Base-by-base conservation (phyloP, 2,329 filamentous ascomycete genomes). In the Cryphonectria parasitica region DNA sequence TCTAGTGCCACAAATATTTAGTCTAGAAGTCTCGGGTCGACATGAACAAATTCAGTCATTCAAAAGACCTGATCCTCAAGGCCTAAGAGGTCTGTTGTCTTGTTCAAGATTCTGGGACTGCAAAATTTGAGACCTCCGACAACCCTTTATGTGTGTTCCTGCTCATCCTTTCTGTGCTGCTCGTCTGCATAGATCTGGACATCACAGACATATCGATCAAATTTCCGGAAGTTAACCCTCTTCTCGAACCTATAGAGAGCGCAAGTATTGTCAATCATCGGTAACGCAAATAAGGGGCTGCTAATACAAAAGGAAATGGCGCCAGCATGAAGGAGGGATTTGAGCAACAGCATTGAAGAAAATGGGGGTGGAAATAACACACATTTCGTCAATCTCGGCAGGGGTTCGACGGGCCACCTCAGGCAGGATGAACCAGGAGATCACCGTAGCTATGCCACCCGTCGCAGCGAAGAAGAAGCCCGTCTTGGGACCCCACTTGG, bases 401-500 rank as follows among this genome's bases (percentile, higher is more conserved):
- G 80, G 79, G 0, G 80, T 81, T 25, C 79, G 73, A 8, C 77
- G 75, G 4, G 79, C 73, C 2, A 81, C 75, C 66, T 82, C 80
- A 8, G 80, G 80, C 13, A 82, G 76, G 36, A 82, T 77, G 67
- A 81, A 78, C 79, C 79, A 82, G 3, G 78, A 76, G 64, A 81
- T 76, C 0, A 78, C 68, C 3, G 77, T 75, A 0, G 79, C 74
- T 3, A 80, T 67, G 0, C 75, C 69, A 10, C 80, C 80, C 8
- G 78, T 78, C 2, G 73, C 78, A 5, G 79, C 80, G 65, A 81
- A 81, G 71, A 84, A 84, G 66, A 83, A 83, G 0, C 82, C 82
- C 0, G 82, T 84, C 72, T 82, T 83, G 2, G 83, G 80, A 7
- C 82, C 82, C 82, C 82, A 84, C n/a, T 79, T 72, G 0, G 76